Conservation (phyloP, 345 rosid genomes). For the Hibiscus syriacus region DNA sequence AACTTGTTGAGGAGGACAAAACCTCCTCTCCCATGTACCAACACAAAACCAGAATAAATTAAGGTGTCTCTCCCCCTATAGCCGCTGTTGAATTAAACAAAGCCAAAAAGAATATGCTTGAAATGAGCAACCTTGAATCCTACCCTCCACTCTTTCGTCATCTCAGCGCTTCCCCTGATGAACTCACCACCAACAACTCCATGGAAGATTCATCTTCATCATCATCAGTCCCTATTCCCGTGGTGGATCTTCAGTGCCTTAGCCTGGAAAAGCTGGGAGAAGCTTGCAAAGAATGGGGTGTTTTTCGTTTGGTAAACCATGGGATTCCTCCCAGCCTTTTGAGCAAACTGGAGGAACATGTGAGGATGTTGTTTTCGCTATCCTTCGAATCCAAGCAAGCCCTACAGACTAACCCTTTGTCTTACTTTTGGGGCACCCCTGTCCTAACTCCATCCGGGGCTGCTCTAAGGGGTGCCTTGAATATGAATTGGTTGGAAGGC, state of each 20-base stretch:
- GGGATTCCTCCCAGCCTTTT: constrained; percentile 41
- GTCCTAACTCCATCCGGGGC: constrained; percentile 50
- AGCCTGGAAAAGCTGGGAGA: constrained; percentile 35
- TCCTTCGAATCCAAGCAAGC: constrained; percentile 44
- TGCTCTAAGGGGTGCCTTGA: constrained; percentile 32
- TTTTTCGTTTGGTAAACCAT: constrained; percentile 64
- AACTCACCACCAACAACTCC: constrained; percentile 1
- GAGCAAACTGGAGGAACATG: constrained; percentile 31
- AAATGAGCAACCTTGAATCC: constrained; percentile 29
- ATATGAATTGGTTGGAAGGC: constrained; percentile 65
- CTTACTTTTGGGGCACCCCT: constrained; percentile 83
- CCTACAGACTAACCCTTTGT: constrained; percentile 29
- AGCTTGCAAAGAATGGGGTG: constrained; percentile 59
- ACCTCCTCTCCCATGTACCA: not conserved
- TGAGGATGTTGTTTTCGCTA: constrained; percentile 35
- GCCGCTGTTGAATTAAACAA: not conserved
- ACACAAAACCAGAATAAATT: no score
- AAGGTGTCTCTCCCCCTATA: not conserved
- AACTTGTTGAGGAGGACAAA: not conserved
- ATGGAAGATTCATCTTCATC: constrained; percentile 6
- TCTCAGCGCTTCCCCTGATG: not conserved
- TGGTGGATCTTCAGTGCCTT: constrained; percentile 35
- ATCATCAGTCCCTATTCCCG: constrained; percentile 33
- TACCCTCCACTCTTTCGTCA: constrained; percentile 43
- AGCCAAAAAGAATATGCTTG: not conserved